Evolutionary conservation across 2,329 filamentous ascomycete species (phyloP).

Genomic region (Huntiella bhutanensis): DNA sequence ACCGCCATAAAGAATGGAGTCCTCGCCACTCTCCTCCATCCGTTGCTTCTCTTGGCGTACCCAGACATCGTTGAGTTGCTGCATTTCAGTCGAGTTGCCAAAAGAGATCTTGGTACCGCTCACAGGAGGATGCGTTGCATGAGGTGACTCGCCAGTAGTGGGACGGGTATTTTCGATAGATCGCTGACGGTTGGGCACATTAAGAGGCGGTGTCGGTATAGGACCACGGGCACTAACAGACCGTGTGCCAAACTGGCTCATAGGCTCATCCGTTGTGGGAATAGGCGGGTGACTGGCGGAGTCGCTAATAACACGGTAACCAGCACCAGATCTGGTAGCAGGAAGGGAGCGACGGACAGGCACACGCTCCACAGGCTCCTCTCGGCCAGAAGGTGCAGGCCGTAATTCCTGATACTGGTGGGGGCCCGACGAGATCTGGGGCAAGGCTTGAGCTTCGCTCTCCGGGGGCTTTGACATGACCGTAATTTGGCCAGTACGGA

Average conservation of each 20-base stretch:
- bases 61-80: slow-evolving; percentile 1
- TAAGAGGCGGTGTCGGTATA: not conserved
- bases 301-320: slow-evolving; percentile 7
- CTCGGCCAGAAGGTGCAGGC: slow-evolving; percentile 3
- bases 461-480: slow-evolving; percentile 14
- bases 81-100: not conserved
- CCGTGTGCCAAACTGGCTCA: not conserved
- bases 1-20: slow-evolving; percentile 38
- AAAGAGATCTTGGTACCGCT: slow-evolving; percentile 1
- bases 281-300: not conserved
- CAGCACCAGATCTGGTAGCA: slow-evolving; percentile 1
- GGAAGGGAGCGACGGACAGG: slow-evolving; percentile 6
- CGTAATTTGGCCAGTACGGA: slow-evolving; percentile 13
- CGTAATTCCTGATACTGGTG: slow-evolving; percentile 10
- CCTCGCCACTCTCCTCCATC: slow-evolving; percentile 19
- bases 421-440: slow-evolving; percentile 9
- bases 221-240: not conserved
- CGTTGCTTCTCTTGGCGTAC: not conserved
- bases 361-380: not conserved
- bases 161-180: too few species aligned
- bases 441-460: slow-evolving; percentile 7
- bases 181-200: not conserved
- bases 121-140: not conserved
- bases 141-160: not conserved
- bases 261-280: not conserved